Base-by-base conservation (phyloP, 331 rosid genomes). In the Quercus tomentella region DNA sequence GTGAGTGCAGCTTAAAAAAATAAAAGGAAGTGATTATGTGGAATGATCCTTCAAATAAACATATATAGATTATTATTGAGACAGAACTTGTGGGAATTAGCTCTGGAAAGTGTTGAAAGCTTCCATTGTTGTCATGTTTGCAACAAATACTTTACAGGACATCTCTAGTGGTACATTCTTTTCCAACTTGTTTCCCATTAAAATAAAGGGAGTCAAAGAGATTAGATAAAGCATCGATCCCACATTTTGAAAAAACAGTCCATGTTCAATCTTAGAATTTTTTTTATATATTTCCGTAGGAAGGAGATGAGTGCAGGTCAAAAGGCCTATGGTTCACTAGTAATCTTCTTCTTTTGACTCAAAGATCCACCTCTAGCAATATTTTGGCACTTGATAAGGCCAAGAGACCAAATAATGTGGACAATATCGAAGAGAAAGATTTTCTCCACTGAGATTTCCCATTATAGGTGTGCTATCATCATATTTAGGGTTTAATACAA, bases 331-430 rank as follows among this genome's bases (percentile, higher is more conserved):
- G 58, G 21, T 66, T 75, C 68, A 56, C 23, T 52, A 41, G 45
- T 41, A 74, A 75, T 78, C 75, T 63, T 81, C 35, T 31, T 28
- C 78, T 70, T 82, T 82, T 74, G 85, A 84, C 83, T 69, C 37
- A n/a, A 72, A 57, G 26, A 28, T 35, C 22, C 61, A 82, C 17
- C 67, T 12, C 62, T 56, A 51, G 62, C 54, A 61, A 8, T 8
- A 8, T 62, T 58, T 56, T 57, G 81, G 57, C 76, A 54, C 10
- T 26, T 33, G 51, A 25, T 56, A 76, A 33, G 56, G 65, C 16
- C 73, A 69, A 66, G 60, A 80, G 74, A 86, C 81, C 89, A 69
- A 80, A 66, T 83, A 87, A 82, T 76, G 84, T 86, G 90, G 83
- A 82, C 77, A 56, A 89, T 84, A 89, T 77, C 72, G 75, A 45